Percentiles rank a stretch among this genome's conserved stretches.
Conservation (phyloP, 805 yeast genomes). For the Komagataella pastoris region DNA sequence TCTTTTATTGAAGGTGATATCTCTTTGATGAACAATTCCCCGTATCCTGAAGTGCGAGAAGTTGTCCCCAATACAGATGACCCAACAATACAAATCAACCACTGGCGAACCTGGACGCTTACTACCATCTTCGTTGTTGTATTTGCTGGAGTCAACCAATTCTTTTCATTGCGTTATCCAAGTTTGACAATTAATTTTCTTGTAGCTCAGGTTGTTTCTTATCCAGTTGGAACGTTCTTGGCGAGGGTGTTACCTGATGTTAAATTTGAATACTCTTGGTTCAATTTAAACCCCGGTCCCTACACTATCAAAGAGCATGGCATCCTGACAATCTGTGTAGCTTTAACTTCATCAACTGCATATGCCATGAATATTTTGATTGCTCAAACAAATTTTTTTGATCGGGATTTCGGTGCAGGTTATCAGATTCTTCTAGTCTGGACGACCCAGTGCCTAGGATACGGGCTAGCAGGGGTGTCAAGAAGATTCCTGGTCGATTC, state of each 20-base stretch:
- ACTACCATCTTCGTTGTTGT: constrained; percentile 38
- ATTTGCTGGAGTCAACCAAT: constrained; percentile 42
- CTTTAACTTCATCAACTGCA: constrained; percentile 31
- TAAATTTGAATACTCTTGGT: constrained; percentile 11
- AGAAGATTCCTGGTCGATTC: constrained; percentile 50
- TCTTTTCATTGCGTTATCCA: constrained; percentile 40
- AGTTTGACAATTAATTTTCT: constrained; percentile 25
- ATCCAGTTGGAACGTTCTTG: constrained; percentile 15
- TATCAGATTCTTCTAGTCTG: constrained; percentile 36
- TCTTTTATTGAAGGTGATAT: too few relatives aligned
- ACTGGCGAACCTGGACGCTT: constrained; percentile 41
- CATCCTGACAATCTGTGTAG: constrained; percentile 38
- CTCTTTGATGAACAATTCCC: constrained; percentile 21
- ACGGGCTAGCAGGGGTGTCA: constrained; percentile 52
- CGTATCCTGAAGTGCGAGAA: constrained; percentile 56
- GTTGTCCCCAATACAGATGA: constrained; percentile 50
- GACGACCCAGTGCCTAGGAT: constrained; percentile 53
- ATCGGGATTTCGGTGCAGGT: constrained; percentile 33
- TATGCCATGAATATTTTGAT: constrained; percentile 44
- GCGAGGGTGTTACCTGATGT: constrained; percentile 17
- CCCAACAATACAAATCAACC: constrained; percentile 31
- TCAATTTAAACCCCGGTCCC: constrained; percentile 44
- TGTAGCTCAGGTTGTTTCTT: constrained; percentile 16
- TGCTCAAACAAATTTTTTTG: constrained; percentile 34
- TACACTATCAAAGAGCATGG: constrained; percentile 53